These are phyloP conservation scores for Adansonia rubrostipa DNA, from an alignment of 441 rosid genomes.

Conservation along the genomic window DNA sequence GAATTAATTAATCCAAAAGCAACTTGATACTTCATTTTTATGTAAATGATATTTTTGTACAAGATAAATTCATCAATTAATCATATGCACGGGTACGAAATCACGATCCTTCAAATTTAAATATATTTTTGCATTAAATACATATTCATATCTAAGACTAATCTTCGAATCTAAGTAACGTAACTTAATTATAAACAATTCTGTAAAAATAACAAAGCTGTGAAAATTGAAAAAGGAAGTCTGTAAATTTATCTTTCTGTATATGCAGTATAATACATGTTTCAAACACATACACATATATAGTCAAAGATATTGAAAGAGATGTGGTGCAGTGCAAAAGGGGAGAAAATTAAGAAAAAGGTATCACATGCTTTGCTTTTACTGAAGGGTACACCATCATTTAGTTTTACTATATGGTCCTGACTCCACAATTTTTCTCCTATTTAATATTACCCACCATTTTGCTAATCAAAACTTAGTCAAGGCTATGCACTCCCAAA, in stretches of 20 bases:
- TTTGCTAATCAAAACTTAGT: conserved; percentile 12
- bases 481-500: neutral
- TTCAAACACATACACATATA: neutral
- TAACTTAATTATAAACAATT: neutral
- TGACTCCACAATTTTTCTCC: conserved; percentile 25
- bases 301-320: conserved; percentile 32
- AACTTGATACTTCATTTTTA: neutral
- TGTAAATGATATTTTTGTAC: neutral
- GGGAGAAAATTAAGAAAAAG: conserved; percentile 25
- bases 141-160: too few species aligned
- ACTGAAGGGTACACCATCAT: conserved; percentile 31
- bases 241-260: neutral
- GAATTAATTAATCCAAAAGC: neutral
- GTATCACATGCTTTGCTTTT: conserved; percentile 39
- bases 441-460: conserved; percentile 13
- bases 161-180: too few species aligned
- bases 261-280: neutral
- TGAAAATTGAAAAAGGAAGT: neutral
- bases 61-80: neutral
- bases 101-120: too few species aligned
- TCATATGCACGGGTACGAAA: too few species aligned
- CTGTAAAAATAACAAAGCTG: neutral
- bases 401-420: neutral
- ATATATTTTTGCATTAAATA: too few species aligned
- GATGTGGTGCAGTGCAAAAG: conserved; percentile 11